Conservation (phyloP, 306 rosid species). For the Prunus mira region DNA sequence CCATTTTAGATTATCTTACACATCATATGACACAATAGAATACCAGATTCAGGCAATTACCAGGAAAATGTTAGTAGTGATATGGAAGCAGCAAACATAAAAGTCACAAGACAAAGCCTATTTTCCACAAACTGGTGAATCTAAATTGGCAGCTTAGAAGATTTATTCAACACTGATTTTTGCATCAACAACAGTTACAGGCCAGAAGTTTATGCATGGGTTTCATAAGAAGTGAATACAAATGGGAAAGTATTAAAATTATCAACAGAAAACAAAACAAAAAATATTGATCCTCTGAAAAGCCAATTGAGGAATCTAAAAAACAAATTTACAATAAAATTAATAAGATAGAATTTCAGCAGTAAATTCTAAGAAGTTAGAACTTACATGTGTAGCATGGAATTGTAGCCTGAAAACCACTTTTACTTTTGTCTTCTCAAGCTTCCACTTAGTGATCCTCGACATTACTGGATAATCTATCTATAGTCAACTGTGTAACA, state of each 20-base stretch:
- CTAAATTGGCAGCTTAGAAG: neutral
- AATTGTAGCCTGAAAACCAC: constrained; percentile 98
- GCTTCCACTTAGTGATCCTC: constrained; percentile 84
- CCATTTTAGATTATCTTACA: neutral
- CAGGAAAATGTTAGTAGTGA: neutral
- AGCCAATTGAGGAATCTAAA: constrained; percentile 8
- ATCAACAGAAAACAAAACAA: neutral
- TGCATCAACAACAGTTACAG: neutral
- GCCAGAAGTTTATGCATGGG: neutral
- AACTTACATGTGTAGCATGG: constrained; percentile 95
- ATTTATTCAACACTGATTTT: neutral
- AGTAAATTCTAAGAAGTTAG: neutral
- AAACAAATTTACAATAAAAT: constrained; percentile 1
- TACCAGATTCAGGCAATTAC: neutral
- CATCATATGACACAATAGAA: neutral
- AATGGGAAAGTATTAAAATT: neutral
- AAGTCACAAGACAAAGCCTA: neutral
- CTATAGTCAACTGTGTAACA: constrained; percentile 30
- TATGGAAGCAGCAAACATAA: neutral
- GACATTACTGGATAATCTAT: constrained; percentile 65
- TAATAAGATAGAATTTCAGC: neutral
- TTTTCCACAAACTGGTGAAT: neutral
- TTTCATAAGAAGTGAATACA: neutral
- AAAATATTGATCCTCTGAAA: neutral
- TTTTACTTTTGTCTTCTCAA: constrained; percentile 96